Base-by-base conservation (phyloP, 208 protist genomes). In the Leishmania tarentolae region DNA sequence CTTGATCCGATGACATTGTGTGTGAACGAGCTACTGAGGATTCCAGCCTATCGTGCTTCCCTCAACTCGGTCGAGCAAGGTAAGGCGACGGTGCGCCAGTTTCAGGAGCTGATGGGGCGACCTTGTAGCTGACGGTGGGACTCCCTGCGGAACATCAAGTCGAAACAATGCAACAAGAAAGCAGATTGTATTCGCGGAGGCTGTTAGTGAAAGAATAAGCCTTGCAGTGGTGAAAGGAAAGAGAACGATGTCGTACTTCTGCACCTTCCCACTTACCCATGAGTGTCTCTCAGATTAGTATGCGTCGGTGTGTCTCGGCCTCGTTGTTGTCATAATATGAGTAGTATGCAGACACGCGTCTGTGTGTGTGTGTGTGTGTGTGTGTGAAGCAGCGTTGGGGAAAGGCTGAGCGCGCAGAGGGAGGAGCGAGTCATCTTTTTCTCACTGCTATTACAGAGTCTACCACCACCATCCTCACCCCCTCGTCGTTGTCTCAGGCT, bases 1-100 rank as follows among this genome's bases (percentile, higher is more conserved):
- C 76, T 96, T 61, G 92, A 96, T 76, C 89, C 90, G 3, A 85
- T 96, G 78, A 83, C 83, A 6, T 80, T 88, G 24, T 88, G 87
- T 63, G 90, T 79, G 61, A 83, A 59, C 59, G 87, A 91, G 83
- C 78, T 92, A 74, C 81, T 96, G 31, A 46, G 59, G 15, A 80
- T 79, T 31, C 76, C 83, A 28, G 65, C 80, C 40, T 81, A 77
- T 28, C 24, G 76, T 9, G 47, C 69, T 8, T 73, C 66, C 13
- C 59, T 86, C 24, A 31, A 46, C 3, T 65, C 37, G 40, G 74
- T 84, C n/a, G 69, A 37, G 11, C 37, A 72, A 6, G 87, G 46
- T n/a, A 31, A 82, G 69, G 56, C 53, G n/a, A 77, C 57, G 53
- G 31, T 90, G 59, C 37, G 50, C 24, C 24, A 59, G 35, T 82